Evolutionary conservation across 306 rosid genomes (phyloP).

Genomic region (Mimosa bimucronata): DNA sequence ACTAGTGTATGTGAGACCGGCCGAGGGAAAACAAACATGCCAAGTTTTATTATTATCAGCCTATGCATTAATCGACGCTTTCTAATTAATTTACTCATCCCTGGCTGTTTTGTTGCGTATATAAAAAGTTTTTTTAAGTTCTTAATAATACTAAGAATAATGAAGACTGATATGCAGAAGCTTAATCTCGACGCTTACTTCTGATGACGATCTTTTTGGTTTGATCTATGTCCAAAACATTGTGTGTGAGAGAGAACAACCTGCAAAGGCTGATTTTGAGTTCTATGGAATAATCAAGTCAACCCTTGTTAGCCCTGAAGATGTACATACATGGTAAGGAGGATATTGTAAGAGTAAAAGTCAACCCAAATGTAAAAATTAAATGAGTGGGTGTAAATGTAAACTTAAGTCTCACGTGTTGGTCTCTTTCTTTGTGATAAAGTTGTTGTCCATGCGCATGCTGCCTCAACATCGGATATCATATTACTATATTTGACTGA

Average conservation of each 20-base stretch:
- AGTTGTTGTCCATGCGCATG: slow-evolving; percentile 35
- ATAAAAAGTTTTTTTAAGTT: not conserved
- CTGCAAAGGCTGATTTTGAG: not conserved
- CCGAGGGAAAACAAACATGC: not conserved
- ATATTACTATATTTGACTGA: slow-evolving; percentile 41
- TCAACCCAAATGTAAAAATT: slow-evolving; percentile 46
- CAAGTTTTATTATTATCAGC: not conserved
- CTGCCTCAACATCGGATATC: slow-evolving; percentile 13
- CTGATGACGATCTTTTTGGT: not conserved
- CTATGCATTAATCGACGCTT: not conserved
- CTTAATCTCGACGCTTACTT: not conserved
- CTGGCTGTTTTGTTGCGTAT: too few species aligned
- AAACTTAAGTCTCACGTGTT: slow-evolving; percentile 51
- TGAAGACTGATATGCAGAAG: not conserved
- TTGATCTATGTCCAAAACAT: not conserved
- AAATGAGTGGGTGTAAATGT: slow-evolving; percentile 20
- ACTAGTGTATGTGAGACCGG: not conserved
- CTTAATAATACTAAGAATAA: not conserved
- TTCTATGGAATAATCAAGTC: not conserved
- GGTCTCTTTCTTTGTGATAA: slow-evolving; percentile 39
- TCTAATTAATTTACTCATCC: too few species aligned
- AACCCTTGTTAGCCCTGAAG: not conserved
- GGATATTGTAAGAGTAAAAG: slow-evolving; percentile 39
- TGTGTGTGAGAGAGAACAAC: not conserved
- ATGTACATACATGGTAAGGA: too few species aligned